phyloP scores from a whole-genome alignment of 2,329 filamentous ascomycete genomes.

The Drechslerella stenobrocha region DNA sequence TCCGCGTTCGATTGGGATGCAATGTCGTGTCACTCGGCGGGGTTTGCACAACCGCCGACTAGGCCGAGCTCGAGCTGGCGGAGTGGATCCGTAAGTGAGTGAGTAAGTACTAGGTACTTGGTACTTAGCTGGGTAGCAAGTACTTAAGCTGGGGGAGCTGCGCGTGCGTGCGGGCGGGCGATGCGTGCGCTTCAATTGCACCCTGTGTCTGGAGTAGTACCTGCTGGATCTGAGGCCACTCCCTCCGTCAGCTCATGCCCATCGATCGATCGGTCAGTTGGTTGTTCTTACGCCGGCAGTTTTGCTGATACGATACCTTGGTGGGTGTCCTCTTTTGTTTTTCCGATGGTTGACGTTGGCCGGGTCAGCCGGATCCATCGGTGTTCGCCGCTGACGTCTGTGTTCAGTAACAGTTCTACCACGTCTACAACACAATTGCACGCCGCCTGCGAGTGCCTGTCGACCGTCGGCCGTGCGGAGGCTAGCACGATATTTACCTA shows the following conservation, averaged over 20 bases:
- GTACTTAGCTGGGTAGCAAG: neutral
- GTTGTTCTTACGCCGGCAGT: no score
- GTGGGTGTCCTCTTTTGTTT: no score
- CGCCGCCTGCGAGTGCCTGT: no score
- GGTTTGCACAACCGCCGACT: constrained; percentile 4
- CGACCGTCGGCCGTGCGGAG: no score
- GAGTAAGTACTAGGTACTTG: neutral
- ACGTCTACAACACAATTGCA: constrained; percentile 4
- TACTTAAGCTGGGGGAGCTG: neutral
- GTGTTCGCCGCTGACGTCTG: constrained; percentile 3
- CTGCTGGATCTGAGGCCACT: neutral
- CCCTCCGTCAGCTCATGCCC: no score
- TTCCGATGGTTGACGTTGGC: no score
- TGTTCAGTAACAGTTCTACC: neutral
- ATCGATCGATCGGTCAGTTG: neutral
- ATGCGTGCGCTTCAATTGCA: no score
- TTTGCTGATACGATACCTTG: no score
- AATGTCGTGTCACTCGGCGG: constrained; percentile 3
- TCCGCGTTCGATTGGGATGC: neutral
- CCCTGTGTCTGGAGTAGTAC: no score
- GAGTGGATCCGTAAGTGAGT: neutral
- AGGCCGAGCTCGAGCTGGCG: no score
- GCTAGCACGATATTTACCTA: no score
- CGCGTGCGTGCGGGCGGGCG: no score
- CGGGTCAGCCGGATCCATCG: neutral